Base-by-base conservation (phyloP, 257 asterid species). In the Rubia yunnanensis region DNA sequence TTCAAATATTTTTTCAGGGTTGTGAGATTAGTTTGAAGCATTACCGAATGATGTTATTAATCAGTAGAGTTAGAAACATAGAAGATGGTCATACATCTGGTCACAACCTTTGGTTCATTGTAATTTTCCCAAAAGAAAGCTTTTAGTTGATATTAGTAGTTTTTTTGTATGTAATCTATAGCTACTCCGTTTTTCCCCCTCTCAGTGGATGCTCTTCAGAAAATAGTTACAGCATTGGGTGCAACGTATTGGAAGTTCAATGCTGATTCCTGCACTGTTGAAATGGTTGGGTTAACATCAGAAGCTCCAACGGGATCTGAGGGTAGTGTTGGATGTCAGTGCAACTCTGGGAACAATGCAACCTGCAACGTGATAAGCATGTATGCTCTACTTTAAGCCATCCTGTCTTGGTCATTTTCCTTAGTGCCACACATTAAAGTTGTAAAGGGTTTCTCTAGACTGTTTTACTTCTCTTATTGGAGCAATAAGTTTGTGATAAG, bases 191-290 rank as follows among this genome's bases (percentile, higher is more conserved):
- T 66, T 38, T 17, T 18, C 30, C 17, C 7, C 18, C 60, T 75
- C 63, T 17, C 69, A 92, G 98, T 83, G 76, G 85, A 83, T 68
- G 86, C 75, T 66, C 88, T 92, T 66, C 84, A 82, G 78, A 82
- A 83, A 77, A 72, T 87, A 48, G 92, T 85, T 41, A 69, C 74
- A 24, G 84, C 84, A 68, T 75, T 92, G 94, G 98, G 98, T n/a
- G 92, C 91, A 53, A 75, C 77, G 65, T 48, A 59, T 69, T 87
- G 90, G 95, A 76, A 58, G 70, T 89, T 92, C 71, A 49, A 87
- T 72, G 84, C 85, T 11, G 82, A 78, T 55, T 68, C 62, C 67
- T 92, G 98, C 69, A 77, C 70, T 32, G 24, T 89, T 20, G 92
- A 85, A 68, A 70, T 63, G 71, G 91, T 82, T 68, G 96, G 85